Evolutionary conservation across 345 rosid species (phyloP).

Genomic region (Atalantia buxifolia): DNA sequence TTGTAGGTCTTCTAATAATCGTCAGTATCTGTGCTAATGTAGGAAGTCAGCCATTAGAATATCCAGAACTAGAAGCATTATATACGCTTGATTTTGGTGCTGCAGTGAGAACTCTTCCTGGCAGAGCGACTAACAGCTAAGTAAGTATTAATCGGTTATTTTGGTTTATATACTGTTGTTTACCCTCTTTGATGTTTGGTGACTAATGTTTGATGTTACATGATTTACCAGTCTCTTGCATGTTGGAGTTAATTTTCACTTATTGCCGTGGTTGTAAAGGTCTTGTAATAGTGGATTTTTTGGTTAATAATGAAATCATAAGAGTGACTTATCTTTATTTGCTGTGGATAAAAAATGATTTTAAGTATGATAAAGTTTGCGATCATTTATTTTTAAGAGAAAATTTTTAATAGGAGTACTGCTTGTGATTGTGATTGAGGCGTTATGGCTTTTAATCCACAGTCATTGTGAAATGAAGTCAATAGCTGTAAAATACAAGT

Average conservation of each 20-base stretch:
- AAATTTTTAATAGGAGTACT: neutral
- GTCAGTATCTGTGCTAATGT: slow-evolving; percentile 59
- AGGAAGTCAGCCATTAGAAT: too few relatives aligned
- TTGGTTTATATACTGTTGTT: neutral
- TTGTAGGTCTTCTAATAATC: slow-evolving; percentile 81
- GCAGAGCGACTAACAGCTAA: slow-evolving; percentile 80
- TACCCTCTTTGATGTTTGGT: neutral
- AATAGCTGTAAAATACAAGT: too few relatives aligned
- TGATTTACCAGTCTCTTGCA: neutral
- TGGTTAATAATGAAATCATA: neutral
- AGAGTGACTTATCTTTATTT: neutral
- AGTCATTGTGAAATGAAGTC: too few relatives aligned
- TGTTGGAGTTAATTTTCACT: neutral
- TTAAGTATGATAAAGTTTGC: neutral
- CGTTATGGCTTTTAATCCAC: too few relatives aligned
- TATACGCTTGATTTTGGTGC: slow-evolving; percentile 77
- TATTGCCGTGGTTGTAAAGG: neutral
- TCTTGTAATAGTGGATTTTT: too few relatives aligned
- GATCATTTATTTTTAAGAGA: neutral
- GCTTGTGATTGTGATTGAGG: too few relatives aligned
- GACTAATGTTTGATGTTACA: neutral
- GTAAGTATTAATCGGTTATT: slow-evolving; percentile 39
- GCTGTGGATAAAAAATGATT: neutral
- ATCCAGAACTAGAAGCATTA: neutral
- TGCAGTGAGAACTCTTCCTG: slow-evolving; percentile 82